Conservation (phyloP, 352 stramenopile genomes). For the Phytophthora parvispora region DNA sequence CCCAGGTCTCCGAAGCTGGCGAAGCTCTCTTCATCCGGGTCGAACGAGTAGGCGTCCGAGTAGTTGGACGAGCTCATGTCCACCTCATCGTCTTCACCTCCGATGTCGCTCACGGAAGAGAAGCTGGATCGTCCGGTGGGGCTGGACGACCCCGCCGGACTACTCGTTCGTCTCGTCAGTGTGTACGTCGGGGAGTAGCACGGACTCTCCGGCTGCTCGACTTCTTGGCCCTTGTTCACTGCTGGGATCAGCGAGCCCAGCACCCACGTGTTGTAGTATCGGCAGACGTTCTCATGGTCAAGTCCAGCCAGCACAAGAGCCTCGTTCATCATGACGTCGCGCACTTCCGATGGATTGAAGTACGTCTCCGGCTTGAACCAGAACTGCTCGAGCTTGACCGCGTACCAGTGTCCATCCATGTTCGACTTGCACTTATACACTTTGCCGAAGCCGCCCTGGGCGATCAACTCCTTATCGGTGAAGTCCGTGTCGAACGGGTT, state of each 20-base stretch:
- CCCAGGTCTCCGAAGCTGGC: conserved; percentile 63
- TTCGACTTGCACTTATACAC: conserved; percentile 86
- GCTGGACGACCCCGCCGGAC: conserved; percentile 21
- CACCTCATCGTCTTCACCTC: conserved; percentile 29
- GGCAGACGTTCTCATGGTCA: conserved; percentile 96
- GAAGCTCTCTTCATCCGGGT: conserved; percentile 34
- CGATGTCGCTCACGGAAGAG: conserved; percentile 17
- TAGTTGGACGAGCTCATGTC: conserved; percentile 35
- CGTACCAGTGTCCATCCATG: conserved; percentile 77
- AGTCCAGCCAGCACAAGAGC: conserved; percentile 93
- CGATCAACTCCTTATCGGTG: conserved; percentile 69
- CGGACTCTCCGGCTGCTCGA: conserved; percentile 31
- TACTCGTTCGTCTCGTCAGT: conserved; percentile 30
- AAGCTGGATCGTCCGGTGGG: conserved; percentile 14
- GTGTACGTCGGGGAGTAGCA: conserved; percentile 25
- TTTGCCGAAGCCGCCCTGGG: conserved; percentile 80
- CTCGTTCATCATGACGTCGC: conserved; percentile 95
- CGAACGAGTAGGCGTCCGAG: conserved; percentile 27
- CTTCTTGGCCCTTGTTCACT: conserved; percentile 37
- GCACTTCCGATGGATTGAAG: conserved; percentile 82
- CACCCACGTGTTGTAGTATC: conserved; percentile 93
- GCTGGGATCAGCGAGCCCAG: conserved; percentile 72
- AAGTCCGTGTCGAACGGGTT: conserved; percentile 90
- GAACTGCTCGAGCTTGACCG: conserved; percentile 86
- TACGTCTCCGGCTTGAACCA: conserved; percentile 88